Conservation (phyloP, 306 rosid species). For the Styphnolobium japonicum region DNA sequence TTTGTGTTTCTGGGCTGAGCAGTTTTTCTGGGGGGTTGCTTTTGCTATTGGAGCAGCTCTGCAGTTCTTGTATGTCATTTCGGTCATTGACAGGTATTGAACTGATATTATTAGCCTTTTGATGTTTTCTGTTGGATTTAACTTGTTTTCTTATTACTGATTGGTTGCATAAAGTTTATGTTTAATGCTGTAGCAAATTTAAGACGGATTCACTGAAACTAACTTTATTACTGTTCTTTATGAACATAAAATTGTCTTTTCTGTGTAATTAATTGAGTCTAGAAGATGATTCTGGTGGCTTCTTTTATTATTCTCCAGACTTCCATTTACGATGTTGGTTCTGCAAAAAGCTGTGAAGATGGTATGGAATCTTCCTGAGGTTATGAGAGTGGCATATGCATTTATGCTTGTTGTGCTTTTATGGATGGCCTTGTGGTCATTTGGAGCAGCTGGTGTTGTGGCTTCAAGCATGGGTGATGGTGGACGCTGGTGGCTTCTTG, state of each 20-base stretch:
- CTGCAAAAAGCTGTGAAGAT: conserved; percentile 90
- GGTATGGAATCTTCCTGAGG: conserved; percentile 89
- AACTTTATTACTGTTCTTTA: too few relatives aligned
- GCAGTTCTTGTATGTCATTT: conserved; percentile 86
- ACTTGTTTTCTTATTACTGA: background rate
- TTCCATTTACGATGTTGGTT: conserved; percentile 92
- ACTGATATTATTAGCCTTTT: background rate
- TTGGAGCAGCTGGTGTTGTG: conserved; percentile 96
- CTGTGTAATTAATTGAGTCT: background rate
- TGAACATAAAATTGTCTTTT: background rate
- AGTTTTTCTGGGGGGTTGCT: conserved; percentile 85
- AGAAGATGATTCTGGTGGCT: conserved; percentile 18
- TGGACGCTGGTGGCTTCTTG: conserved; percentile 99
- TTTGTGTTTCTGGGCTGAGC: conserved; percentile 82
- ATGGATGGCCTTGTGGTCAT: conserved; percentile 94
- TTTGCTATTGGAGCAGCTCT: conserved; percentile 77
- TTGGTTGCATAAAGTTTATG: background rate
- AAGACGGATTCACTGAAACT: too few relatives aligned
- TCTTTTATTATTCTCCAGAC: conserved; percentile 52
- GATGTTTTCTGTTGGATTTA: background rate
- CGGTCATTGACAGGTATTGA: conserved; percentile 83
- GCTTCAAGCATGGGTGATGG: conserved; percentile 88
- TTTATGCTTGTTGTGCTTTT: conserved; percentile 87
- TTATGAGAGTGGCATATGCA: conserved; percentile 69
- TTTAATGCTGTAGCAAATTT: background rate